These are phyloP conservation scores for Eimeria necatrix DNA, from an alignment of 169 alveolate species.

Conservation along the genomic window DNA sequence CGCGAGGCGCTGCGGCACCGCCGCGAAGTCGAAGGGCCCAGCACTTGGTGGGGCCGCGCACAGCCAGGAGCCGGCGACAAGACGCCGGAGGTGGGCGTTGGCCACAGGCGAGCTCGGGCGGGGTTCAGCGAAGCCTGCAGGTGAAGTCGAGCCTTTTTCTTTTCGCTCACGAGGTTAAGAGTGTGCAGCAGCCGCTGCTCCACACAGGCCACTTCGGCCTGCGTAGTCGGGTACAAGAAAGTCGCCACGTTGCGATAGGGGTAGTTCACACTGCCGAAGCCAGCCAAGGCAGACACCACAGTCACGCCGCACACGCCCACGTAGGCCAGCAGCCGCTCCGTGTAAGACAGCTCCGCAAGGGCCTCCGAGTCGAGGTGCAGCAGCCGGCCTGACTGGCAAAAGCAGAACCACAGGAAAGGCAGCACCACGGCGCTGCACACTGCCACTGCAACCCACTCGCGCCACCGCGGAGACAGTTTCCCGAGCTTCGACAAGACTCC, in stretches of 20 bases:
- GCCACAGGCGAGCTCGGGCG: slow-evolving; percentile 62
- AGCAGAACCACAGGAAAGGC: slow-evolving; percentile 75
- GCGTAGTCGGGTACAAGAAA: slow-evolving; percentile 59
- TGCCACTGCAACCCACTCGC: slow-evolving; percentile 55
- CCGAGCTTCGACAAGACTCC: slow-evolving; percentile 33
- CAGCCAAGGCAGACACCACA: slow-evolving; percentile 79
- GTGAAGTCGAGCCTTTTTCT: slow-evolving; percentile 49
- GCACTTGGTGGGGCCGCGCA: neutral
- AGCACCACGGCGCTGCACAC: slow-evolving; percentile 51
- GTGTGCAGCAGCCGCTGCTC: slow-evolving; percentile 79
- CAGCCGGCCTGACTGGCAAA: slow-evolving; percentile 77
- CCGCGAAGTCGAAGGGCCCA: neutral
- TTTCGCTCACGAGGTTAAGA: slow-evolving; percentile 53
- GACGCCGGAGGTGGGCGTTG: slow-evolving; percentile 64
- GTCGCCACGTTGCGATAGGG: slow-evolving; percentile 75
- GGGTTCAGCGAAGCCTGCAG: slow-evolving; percentile 69
- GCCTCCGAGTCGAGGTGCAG: slow-evolving; percentile 70
- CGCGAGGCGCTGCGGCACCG: neutral
- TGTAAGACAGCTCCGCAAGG: slow-evolving; percentile 58
- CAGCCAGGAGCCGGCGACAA: slow-evolving; percentile 19
- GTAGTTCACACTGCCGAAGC: slow-evolving; percentile 71
- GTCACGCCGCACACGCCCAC: slow-evolving; percentile 81
- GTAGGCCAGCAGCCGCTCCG: slow-evolving; percentile 75
- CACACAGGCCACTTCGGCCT: slow-evolving; percentile 62
- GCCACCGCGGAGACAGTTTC: slow-evolving; percentile 32